Base-by-base conservation (phyloP, 495 filamentous ascomycete genomes). In the Tuber indicum region DNA sequence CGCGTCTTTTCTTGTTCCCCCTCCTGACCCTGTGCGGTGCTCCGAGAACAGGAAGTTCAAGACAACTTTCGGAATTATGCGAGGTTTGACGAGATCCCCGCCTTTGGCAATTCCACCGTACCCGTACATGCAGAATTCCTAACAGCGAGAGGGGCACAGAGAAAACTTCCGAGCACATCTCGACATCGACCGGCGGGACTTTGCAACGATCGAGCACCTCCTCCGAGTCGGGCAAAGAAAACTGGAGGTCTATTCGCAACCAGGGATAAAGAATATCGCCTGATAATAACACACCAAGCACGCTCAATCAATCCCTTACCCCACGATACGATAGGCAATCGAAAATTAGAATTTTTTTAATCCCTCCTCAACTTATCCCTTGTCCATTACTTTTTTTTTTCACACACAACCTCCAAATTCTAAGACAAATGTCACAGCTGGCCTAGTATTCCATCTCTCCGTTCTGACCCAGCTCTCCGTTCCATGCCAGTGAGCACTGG, bases 191-290 rank as follows among this genome's bases (percentile, higher is more conserved):
- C 97, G 93, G 85, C 95, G 92, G 83, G 94, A 98, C 83, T 98
- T 98, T 84, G 85, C 85, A 69, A 89, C 94, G 3, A 91, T 99
- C 76, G 96, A 99, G 84, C 96, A 92, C 85, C 86, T 98, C 6
- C 83, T 99, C 45, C 89, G 95, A 70, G 94, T 92, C 83, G 96
- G 96, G 58, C 87, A 89, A 45, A 89, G 92, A 73, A 94, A 98
- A 84, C 85, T 99, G 41, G 94, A 97, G 73, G 89, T 91, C 75
- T 98, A 96, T 85, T 89, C 91, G 26, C 89, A 90, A 10, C 91
- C 94, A 39, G 92, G 91, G 3, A 93, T 98, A 83, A 93, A 89
- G 82, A 93, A 97, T 84, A 92, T 99, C 77, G 70, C 44, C 72
- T 62, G 73, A 44, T 78, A 43, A 76, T 72, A 23, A 9, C 8